Percentiles rank a stretch among this genome's conserved stretches.
Evolutionary conservation across 2,329 filamentous ascomycete species (phyloP).

Genomic region (Cytospora piceae): DNA sequence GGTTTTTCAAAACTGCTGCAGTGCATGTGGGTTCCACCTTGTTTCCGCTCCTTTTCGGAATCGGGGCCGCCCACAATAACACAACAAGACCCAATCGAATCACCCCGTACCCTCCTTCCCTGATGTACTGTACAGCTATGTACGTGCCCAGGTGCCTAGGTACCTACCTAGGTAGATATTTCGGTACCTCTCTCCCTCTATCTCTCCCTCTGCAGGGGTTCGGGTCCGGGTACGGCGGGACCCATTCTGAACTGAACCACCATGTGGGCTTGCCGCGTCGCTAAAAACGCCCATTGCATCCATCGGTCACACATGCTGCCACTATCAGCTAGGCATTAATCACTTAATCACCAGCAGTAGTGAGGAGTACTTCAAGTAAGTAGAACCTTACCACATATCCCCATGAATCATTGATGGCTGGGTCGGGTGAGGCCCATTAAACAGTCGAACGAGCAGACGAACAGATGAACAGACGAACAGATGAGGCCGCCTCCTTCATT

Average conservation of each 20-base stretch:
- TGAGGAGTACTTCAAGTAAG: no score
- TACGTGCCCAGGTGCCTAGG: neutral
- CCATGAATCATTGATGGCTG: neutral
- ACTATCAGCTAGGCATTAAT: neutral
- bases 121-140: neutral
- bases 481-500: neutral
- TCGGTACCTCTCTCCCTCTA: no score
- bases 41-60: neutral
- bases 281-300: slow-evolving; percentile 18
- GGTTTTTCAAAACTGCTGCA: no score
- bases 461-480: no score
- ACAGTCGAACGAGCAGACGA: neutral
- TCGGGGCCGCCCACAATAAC: neutral
- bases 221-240: slow-evolving; percentile 1
- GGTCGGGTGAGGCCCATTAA: neutral
- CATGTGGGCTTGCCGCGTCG: slow-evolving; percentile 23
- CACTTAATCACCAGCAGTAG: no score
- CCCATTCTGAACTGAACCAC: neutral
- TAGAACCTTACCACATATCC: no score
- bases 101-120: no score
- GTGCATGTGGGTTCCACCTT: no score
- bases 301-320: neutral
- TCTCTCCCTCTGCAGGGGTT: neutral
- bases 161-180: neutral
- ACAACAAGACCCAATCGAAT: neutral